Evolutionary conservation across 768 basidiomycete genomes (phyloP).

Genomic region (Russula ochroleuca): DNA sequence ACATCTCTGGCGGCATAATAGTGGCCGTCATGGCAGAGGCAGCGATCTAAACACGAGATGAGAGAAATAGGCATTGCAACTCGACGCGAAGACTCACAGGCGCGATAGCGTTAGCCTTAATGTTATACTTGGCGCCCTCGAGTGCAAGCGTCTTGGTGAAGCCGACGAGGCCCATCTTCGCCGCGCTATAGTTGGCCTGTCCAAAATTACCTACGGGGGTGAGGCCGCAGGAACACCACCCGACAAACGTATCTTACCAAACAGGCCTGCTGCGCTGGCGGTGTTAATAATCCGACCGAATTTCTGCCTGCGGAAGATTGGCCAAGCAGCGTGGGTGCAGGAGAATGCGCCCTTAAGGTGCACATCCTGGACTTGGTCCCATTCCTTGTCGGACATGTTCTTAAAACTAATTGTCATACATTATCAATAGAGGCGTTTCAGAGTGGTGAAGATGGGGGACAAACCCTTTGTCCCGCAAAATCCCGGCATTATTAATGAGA

Average conservation of each 20-base stretch:
- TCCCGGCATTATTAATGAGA: slow-evolving; percentile 95
- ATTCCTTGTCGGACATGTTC: slow-evolving; percentile 95
- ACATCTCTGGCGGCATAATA: slow-evolving; percentile 89
- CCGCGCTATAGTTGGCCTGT: slow-evolving; percentile 96
- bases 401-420: slow-evolving; percentile 59
- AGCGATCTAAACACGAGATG: slow-evolving; percentile 57
- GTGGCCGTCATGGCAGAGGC: slow-evolving; percentile 96
- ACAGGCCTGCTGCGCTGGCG: slow-evolving; percentile 90
- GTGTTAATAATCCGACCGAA: slow-evolving; percentile 94
- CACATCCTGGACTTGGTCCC: slow-evolving; percentile 83
- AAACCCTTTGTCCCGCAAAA: slow-evolving; percentile 75
- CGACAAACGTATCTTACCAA: slow-evolving; percentile 46
- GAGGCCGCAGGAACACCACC: not conserved
- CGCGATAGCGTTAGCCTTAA: slow-evolving; percentile 81
- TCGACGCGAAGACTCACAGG: slow-evolving; percentile 52
- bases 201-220: slow-evolving; percentile 75
- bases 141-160: slow-evolving; percentile 91
- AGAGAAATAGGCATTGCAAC: not conserved
- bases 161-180: slow-evolving; percentile 91
- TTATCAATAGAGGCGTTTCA: slow-evolving; percentile 1
- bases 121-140: slow-evolving; percentile 90
- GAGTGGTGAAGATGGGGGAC: slow-evolving; percentile 26
- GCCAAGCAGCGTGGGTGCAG: slow-evolving; percentile 95
- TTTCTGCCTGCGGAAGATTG: slow-evolving; percentile 89
- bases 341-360: slow-evolving; percentile 93